Percentiles rank a stretch among this genome's conserved stretches.
These are phyloP conservation scores for Verticillium albo-atrum DNA, from an alignment of 2,329 filamentous ascomycete genomes.

Conservation along the genomic window DNA sequence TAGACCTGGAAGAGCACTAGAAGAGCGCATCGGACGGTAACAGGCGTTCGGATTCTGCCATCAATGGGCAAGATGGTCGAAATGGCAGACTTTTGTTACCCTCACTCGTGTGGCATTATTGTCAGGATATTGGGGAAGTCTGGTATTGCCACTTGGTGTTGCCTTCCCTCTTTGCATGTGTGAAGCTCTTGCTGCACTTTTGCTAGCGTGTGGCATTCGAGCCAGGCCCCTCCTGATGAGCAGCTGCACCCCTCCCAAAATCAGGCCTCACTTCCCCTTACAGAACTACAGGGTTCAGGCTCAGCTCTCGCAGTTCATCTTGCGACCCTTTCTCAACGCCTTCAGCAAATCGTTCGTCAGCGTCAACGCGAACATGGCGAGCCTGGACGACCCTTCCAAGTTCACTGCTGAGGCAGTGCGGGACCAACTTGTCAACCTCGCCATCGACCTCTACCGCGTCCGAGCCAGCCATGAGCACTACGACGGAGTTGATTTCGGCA, in stretches of 20 bases:
- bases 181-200: background rate
- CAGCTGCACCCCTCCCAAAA: background rate
- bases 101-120: background rate
- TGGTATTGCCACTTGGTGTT: background rate
- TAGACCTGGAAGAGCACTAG: background rate
- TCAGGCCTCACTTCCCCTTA: background rate
- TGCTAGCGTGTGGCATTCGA: background rate
- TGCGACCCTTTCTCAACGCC: too few relatives aligned
- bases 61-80: background rate
- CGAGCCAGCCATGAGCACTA: background rate
- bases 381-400: background rate
- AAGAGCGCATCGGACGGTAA: constrained; percentile 3
- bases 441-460: background rate
- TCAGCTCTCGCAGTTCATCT: too few relatives aligned
- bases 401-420: background rate
- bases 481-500: background rate
- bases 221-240: too few relatives aligned
- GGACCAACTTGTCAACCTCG: background rate
- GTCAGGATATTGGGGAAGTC: background rate
- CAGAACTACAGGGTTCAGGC: too few relatives aligned
- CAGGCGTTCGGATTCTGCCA: constrained; percentile 4
- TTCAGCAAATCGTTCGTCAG: too few relatives aligned
- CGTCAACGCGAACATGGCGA: too few relatives aligned
- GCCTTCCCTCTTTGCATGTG: background rate
- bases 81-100: constrained; percentile 1